Percentiles rank a stretch among this genome's conserved stretches.
phyloP scores from a whole-genome alignment of 768 basidiomycete genomes.

The Pulveroboletus sp. region DNA sequence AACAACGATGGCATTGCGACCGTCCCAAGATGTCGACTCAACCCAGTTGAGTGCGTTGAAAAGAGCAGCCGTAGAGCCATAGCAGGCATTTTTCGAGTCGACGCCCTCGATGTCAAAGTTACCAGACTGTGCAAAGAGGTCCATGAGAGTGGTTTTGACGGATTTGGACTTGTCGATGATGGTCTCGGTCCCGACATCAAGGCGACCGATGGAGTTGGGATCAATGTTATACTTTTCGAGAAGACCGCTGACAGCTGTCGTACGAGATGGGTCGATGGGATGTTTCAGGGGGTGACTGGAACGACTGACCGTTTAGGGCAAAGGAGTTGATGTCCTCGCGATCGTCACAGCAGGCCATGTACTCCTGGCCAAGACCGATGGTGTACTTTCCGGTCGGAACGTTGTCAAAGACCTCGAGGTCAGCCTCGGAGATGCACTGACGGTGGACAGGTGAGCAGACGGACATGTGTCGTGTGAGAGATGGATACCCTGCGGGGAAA shows the following conservation, averaged over 20 bases:
- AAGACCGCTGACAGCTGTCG: constrained; percentile 77
- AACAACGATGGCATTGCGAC: constrained; percentile 94
- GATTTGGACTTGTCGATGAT: constrained; percentile 99
- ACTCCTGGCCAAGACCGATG: constrained; percentile 95
- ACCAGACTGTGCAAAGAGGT: constrained; percentile 87
- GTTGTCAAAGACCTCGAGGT: constrained; percentile 90
- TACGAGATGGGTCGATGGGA: background rate
- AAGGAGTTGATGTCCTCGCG: constrained; percentile 99
- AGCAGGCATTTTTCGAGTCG: constrained; percentile 99
- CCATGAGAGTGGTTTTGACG: constrained; percentile 97
- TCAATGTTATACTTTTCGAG: constrained; percentile 94
- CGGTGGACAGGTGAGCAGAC: constrained; percentile 6
- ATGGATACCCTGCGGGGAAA: constrained; percentile 80
- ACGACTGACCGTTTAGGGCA: constrained; percentile 77
- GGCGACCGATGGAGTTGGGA: constrained; percentile 92
- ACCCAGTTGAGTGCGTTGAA: constrained; percentile 99
- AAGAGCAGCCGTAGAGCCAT: constrained; percentile 96
- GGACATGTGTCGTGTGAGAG: constrained; percentile 6
- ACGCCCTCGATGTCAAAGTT: constrained; percentile 98
- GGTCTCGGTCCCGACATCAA: constrained; percentile 98
- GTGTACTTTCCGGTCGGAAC: constrained; percentile 97
- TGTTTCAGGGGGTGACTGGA: background rate
- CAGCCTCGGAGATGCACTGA: constrained; percentile 93
- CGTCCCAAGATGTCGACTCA: constrained; percentile 94
- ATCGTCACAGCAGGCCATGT: constrained; percentile 99